phyloP scores from a whole-genome alignment of 768 basidiomycete species.

The Cantharellus anzutake region DNA sequence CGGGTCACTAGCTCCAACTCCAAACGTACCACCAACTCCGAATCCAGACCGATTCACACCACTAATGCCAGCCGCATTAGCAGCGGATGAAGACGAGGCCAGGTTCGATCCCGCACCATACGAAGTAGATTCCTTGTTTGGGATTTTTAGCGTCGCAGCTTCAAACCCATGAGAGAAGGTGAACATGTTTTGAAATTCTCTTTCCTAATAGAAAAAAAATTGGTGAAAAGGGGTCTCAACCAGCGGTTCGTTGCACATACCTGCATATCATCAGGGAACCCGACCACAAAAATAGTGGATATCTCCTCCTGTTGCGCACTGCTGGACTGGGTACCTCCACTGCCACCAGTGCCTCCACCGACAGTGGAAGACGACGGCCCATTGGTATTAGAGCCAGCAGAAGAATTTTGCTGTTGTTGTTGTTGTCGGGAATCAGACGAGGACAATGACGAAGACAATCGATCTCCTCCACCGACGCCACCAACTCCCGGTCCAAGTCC shows the following conservation, averaged over 20 bases:
- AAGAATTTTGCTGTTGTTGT: constrained; percentile 11
- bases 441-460: neutral
- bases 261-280: constrained; percentile 98
- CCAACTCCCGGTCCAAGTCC: too few species aligned
- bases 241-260: constrained; percentile 27
- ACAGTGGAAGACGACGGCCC: neutral
- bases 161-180: constrained; percentile 92
- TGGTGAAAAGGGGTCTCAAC: neutral
- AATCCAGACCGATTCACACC: constrained; percentile 12
- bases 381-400: constrained; percentile 3
- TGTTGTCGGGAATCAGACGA: constrained; percentile 11
- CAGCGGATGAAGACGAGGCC: constrained; percentile 13
- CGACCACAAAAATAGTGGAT: constrained; percentile 94
- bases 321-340: constrained; percentile 37
- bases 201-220: constrained; percentile 39
- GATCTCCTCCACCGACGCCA: too few species aligned
- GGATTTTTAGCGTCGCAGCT: constrained; percentile 93
- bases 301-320: constrained; percentile 55
- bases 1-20: constrained; percentile 47
- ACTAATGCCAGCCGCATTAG: constrained; percentile 12
- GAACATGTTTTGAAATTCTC: constrained; percentile 99
- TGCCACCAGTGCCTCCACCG: constrained; percentile 16
- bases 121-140: constrained; percentile 73
- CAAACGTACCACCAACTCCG: constrained; percentile 6
- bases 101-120: constrained; percentile 21